Percentiles rank a stretch among this genome's conserved stretches.
phyloP scores from a whole-genome alignment of 371 early-diverging fungal genomes.

The Coemansia sp. region DNA sequence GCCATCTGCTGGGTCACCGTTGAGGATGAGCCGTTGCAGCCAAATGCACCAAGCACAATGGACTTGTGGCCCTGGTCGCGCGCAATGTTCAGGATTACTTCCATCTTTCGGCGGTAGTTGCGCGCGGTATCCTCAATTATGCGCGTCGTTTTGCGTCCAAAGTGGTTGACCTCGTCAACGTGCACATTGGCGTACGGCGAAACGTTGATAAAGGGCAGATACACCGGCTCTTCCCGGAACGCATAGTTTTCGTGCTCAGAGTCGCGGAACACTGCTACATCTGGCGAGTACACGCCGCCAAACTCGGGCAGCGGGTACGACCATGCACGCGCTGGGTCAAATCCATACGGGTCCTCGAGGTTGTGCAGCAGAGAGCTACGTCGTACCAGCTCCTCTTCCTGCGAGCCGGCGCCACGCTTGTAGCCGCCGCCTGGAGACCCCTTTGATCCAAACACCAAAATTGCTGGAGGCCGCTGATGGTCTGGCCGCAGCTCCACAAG shows the following conservation, averaged over 20 bases:
- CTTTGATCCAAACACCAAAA: slow-evolving; percentile 51
- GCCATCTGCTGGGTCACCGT: slow-evolving; percentile 52
- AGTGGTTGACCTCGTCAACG: slow-evolving; percentile 48
- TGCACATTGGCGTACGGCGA: slow-evolving; percentile 51
- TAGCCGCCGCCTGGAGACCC: slow-evolving; percentile 56
- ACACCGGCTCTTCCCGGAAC: slow-evolving; percentile 51
- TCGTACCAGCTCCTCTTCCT: slow-evolving; percentile 55
- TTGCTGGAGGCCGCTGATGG: slow-evolving; percentile 43
- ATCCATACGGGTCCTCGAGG: slow-evolving; percentile 54
- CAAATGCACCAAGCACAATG: slow-evolving; percentile 54
- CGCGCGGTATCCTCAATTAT: slow-evolving; percentile 51
- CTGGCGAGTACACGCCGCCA: slow-evolving; percentile 55
- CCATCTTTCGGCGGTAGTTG: slow-evolving; percentile 52
- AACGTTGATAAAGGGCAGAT: slow-evolving; percentile 53
- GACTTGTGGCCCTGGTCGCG: slow-evolving; percentile 53
- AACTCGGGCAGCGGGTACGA: slow-evolving; percentile 54
- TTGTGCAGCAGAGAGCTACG: slow-evolving; percentile 52
- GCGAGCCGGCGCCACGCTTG: slow-evolving; percentile 52
- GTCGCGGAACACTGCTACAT: slow-evolving; percentile 52
- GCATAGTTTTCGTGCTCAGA: slow-evolving; percentile 52
- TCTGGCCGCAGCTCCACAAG: slow-evolving; percentile 48
- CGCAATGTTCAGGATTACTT: slow-evolving; percentile 52
- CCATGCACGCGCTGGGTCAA: slow-evolving; percentile 51
- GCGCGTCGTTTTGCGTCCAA: slow-evolving; percentile 44
- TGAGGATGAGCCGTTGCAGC: slow-evolving; percentile 51